phyloP scores from a whole-genome alignment of 805 yeast genomes.

The Wickerhamomyces silvicola region DNA sequence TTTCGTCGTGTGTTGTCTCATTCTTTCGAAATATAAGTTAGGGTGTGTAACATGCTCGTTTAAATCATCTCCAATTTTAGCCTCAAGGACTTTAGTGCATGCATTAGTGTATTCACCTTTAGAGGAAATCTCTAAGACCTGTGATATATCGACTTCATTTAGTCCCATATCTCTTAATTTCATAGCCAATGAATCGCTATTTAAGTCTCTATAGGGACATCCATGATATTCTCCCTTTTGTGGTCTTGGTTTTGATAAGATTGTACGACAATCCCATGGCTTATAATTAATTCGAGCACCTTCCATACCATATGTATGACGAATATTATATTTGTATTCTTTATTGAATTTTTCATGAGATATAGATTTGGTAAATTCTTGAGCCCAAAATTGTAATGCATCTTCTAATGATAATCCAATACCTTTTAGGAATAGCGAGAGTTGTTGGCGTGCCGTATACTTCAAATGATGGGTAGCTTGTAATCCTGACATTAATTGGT shows the following conservation, averaged over 20 bases:
- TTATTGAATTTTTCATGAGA: conserved; percentile 74
- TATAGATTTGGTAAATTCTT: conserved; percentile 59
- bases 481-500: conserved; percentile 57
- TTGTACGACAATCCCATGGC: conserved; percentile 81
- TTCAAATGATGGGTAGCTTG: conserved; percentile 63
- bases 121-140: conserved; percentile 61
- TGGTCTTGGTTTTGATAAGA: conserved; percentile 67
- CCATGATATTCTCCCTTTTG: conserved; percentile 73
- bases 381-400: conserved; percentile 79
- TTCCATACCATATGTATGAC: conserved; percentile 88
- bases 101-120: conserved; percentile 76
- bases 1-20: conserved; percentile 47
- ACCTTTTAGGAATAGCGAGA: conserved; percentile 80
- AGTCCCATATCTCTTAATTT: conserved; percentile 62
- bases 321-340: conserved; percentile 81
- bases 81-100: conserved; percentile 83
- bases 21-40: conserved; percentile 77
- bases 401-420: conserved; percentile 86
- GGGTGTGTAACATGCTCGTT: conserved; percentile 61
- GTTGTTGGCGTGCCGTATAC: conserved; percentile 79
- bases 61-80: conserved; percentile 46
- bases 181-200: conserved; percentile 51
- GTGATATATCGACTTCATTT: conserved; percentile 48
- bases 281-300: conserved; percentile 82
- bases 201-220: conserved; percentile 82